A percentile compares a stretch with the other conserved stretches of the same genome.
These are phyloP conservation scores for Candolleomyces eurysporus DNA, from an alignment of 768 basidiomycete genomes.

Conservation along the genomic window DNA sequence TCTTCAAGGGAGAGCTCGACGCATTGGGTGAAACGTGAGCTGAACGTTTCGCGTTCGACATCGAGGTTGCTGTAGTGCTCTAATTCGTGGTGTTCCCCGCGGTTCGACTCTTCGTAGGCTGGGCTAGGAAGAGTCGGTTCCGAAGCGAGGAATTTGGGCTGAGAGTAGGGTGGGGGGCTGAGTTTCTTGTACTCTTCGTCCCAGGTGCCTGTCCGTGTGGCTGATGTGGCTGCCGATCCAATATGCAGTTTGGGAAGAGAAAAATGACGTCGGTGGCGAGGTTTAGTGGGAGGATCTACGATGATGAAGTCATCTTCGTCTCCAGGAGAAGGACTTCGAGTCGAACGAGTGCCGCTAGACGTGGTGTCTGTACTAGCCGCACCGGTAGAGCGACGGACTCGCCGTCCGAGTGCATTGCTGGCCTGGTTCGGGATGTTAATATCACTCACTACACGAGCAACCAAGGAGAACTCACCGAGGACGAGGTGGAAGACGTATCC, in stretches of 20 bases:
- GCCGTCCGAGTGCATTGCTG: not conserved
- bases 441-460: not conserved
- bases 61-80: not conserved
- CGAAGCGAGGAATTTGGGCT: not conserved
- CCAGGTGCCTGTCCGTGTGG: not conserved
- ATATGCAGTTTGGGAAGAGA: not conserved
- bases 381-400: not conserved
- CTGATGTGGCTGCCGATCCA: not conserved
- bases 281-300: not conserved
- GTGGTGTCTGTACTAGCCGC: not conserved
- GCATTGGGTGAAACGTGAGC: not conserved
- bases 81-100: not conserved
- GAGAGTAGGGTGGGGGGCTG: constrained; percentile 1
- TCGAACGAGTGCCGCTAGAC: not conserved
- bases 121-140: not conserved
- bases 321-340: not conserved
- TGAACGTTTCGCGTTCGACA: not conserved
- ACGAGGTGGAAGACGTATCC: not conserved
- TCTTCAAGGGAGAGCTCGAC: constrained; percentile 1
- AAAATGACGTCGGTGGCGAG: not conserved
- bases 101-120: not conserved
- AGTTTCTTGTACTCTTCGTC: not conserved
- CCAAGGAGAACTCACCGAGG: not conserved
- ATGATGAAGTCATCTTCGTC: not conserved
- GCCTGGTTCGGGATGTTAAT: not conserved